phyloP scores from a whole-genome alignment of 805 yeast species.

The Candida stauntonica region DNA sequence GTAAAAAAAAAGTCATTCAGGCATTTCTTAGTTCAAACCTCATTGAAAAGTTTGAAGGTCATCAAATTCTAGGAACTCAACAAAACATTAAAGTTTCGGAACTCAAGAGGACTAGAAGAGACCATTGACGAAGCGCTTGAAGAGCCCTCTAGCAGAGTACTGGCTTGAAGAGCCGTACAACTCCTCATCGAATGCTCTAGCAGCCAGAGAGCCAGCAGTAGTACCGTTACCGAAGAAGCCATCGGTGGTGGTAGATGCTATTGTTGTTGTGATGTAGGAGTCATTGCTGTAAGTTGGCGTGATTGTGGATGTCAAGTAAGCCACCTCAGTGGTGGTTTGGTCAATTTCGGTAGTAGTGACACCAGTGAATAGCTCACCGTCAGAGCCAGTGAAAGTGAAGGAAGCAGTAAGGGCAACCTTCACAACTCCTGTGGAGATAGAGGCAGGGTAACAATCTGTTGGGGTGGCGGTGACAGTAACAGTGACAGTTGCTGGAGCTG shows the following conservation, averaged over 20 bases:
- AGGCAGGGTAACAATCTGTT: constrained; percentile 12
- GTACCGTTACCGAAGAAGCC: constrained; percentile 18
- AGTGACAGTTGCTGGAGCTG: constrained; percentile 17
- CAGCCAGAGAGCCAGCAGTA: constrained; percentile 4
- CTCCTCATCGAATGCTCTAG: constrained; percentile 14
- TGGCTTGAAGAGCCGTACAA: constrained; percentile 1
- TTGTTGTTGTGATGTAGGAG: constrained; percentile 9
- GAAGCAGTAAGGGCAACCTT: constrained; percentile 21
- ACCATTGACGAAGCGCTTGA: constrained; percentile 16
- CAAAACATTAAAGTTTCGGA: not conserved
- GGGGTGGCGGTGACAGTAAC: constrained; percentile 24
- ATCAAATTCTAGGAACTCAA: not conserved
- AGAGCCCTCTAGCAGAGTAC: constrained; percentile 6
- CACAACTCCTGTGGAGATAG: constrained; percentile 15
- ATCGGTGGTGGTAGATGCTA: constrained; percentile 12
- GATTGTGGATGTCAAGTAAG: constrained; percentile 19
- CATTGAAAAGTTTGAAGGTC: no score
- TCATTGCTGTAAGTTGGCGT: constrained; percentile 7
- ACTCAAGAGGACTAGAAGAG: constrained; percentile 5
- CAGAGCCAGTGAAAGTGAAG: constrained; percentile 25
- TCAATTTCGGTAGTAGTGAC: constrained; percentile 25
- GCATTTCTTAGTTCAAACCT: not conserved
- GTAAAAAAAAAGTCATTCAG: not conserved
- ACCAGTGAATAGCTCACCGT: constrained; percentile 23
- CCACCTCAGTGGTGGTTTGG: constrained; percentile 21